These are phyloP conservation scores for Perilla frutescens DNA, from an alignment of 257 asterid genomes.

Conservation along the genomic window DNA sequence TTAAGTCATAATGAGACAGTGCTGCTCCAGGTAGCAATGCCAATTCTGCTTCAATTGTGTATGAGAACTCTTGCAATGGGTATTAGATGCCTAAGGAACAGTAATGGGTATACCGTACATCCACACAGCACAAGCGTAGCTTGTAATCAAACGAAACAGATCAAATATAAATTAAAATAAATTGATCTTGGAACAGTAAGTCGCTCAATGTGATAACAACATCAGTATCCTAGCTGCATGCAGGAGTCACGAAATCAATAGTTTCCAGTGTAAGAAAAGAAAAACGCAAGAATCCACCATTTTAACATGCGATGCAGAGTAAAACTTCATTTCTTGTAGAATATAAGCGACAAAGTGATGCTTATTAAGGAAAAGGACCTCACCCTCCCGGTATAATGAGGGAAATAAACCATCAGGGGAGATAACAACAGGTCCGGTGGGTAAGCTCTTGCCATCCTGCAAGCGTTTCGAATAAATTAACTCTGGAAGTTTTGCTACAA, in stretches of 20 bases:
- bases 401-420: slow-evolving; percentile 99
- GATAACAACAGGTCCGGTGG: slow-evolving; percentile 96
- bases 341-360: background rate
- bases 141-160: background rate
- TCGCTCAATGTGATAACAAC: background rate
- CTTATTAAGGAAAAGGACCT: slow-evolving; percentile 21
- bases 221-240: background rate
- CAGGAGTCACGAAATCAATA: background rate
- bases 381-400: slow-evolving; percentile 91
- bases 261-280: background rate
- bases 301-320: background rate
- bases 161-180: background rate
- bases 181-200: background rate
- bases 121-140: background rate
- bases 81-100: background rate
- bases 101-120: background rate
- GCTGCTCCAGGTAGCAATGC: too few relatives aligned
- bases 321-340: background rate
- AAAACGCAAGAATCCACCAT: background rate
- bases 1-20: background rate
- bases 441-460: slow-evolving; percentile 98
- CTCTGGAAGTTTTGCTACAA: background rate
- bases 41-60: background rate
- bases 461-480: slow-evolving; percentile 13
- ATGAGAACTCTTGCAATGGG: background rate